Evolutionary conservation across 2,329 filamentous ascomycete species (phyloP).

Genomic region (Purpureocillium takamizusanense): DNA sequence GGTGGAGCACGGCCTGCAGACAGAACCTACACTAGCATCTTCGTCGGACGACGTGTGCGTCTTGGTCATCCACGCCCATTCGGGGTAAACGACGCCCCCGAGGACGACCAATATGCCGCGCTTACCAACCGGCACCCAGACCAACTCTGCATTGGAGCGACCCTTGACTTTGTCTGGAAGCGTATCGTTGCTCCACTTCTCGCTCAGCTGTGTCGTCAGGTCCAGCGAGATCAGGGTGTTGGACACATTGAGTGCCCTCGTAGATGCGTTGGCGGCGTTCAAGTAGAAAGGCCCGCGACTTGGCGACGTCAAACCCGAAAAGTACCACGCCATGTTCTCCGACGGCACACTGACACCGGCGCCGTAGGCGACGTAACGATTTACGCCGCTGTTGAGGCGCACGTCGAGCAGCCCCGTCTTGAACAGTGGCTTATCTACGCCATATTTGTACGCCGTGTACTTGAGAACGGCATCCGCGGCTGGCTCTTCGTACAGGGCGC

Average conservation of each 20-base stretch:
- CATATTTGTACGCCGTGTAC: slow-evolving; percentile 47
- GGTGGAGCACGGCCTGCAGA: no score
- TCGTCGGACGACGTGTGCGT: slow-evolving; percentile 17
- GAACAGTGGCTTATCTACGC: slow-evolving; percentile 32
- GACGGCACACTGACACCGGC: slow-evolving; percentile 56
- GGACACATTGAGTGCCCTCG: slow-evolving; percentile 36
- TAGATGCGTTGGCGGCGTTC: slow-evolving; percentile 21
- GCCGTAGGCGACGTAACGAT: slow-evolving; percentile 55
- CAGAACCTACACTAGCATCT: slow-evolving; percentile 23
- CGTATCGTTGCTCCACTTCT: slow-evolving; percentile 48
- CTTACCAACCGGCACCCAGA: slow-evolving; percentile 69
- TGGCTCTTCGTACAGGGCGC: slow-evolving; percentile 26
- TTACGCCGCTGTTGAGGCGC: slow-evolving; percentile 36
- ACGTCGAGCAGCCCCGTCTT: slow-evolving; percentile 29
- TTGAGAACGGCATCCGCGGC: slow-evolving; percentile 31
- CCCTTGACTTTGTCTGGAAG: slow-evolving; percentile 39
- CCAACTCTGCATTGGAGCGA: slow-evolving; percentile 55
- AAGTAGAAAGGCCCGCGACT: slow-evolving; percentile 39
- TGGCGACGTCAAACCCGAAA: slow-evolving; percentile 50
- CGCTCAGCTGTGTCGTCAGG: slow-evolving; percentile 38
- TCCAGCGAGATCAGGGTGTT: slow-evolving; percentile 52
- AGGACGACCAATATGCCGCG: slow-evolving; percentile 70
- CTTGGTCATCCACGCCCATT: slow-evolving; percentile 25
- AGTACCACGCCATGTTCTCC: slow-evolving; percentile 64
- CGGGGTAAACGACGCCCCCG: slow-evolving; percentile 60